These are phyloP conservation scores for Bothriochloa decipiens DNA, from an alignment of 176 grass and related monocot genomes.

Conservation along the genomic window DNA sequence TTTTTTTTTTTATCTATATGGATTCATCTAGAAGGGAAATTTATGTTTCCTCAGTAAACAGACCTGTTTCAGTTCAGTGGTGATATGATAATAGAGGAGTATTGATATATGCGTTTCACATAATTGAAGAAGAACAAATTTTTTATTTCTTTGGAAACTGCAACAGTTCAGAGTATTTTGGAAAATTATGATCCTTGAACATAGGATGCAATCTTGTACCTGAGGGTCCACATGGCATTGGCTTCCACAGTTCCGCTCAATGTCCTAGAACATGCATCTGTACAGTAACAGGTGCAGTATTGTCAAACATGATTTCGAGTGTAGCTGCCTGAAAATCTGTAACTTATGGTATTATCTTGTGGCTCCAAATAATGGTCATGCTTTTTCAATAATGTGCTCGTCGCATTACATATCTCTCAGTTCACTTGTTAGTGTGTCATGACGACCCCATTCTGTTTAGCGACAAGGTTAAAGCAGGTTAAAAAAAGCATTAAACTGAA, in stretches of 20 bases:
- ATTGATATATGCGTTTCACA: conserved; percentile 2
- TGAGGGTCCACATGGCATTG: background rate
- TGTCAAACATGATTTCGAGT: background rate
- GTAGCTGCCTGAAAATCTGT: conserved; percentile 20
- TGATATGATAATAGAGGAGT: background rate
- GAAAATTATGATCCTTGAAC: background rate
- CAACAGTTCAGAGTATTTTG: conserved; percentile 16
- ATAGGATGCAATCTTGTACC: conserved; percentile 25
- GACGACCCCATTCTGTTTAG: conserved; percentile 12
- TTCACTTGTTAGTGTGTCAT: background rate
- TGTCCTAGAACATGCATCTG: background rate
- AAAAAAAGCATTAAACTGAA: conserved; percentile 13
- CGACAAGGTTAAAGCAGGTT: background rate
- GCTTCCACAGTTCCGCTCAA: too few relatives aligned
- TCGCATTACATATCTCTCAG: background rate
- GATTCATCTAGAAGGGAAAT: conserved; percentile 1
- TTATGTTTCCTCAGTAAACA: conserved; percentile 8
- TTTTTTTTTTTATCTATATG: conserved; percentile 23
- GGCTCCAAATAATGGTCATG: background rate
- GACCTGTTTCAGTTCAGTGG: conserved; percentile 7
- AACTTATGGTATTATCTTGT: conserved; percentile 33
- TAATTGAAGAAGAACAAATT: background rate
- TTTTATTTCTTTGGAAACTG: conserved; percentile 6
- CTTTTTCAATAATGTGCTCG: conserved; percentile 8
- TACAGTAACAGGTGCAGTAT: background rate